These are phyloP conservation scores for Phytopythium kandeliae DNA, from an alignment of 352 stramenopile species.

Conservation along the genomic window DNA sequence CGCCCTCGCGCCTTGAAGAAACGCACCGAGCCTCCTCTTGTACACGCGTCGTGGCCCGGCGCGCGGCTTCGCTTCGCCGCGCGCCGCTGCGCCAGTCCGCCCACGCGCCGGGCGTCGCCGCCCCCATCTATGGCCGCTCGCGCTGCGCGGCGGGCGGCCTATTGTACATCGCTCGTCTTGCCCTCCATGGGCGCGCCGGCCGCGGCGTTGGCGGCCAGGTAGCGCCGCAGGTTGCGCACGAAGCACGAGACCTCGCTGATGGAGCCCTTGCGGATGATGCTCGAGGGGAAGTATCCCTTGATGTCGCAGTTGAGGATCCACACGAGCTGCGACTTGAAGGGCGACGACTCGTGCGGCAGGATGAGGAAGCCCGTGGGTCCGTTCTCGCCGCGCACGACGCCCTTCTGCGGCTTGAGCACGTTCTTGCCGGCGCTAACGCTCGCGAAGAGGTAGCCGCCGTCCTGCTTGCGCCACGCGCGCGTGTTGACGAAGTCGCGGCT, in stretches of 20 bases:
- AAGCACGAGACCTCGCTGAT: slow-evolving; percentile 77
- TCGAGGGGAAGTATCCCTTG: slow-evolving; percentile 79
- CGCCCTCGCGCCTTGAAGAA: not conserved
- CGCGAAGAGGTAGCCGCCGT: slow-evolving; percentile 65
- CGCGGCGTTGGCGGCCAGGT: slow-evolving; percentile 45
- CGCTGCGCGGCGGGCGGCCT: not conserved
- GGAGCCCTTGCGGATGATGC: slow-evolving; percentile 74
- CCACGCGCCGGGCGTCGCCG: not conserved
- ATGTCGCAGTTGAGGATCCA: slow-evolving; percentile 86
- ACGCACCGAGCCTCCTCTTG: too few species aligned
- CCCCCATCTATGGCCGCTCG: not conserved
- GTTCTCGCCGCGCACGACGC: slow-evolving; percentile 74
- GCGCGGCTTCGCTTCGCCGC: slow-evolving; percentile 2
- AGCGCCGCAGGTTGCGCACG: slow-evolving; percentile 69
- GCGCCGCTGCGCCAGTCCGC: not conserved
- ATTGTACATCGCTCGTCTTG: slow-evolving; percentile 18
- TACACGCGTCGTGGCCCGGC: slow-evolving; percentile 5
- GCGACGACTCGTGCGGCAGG: slow-evolving; percentile 60
- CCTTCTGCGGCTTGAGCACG: slow-evolving; percentile 60
- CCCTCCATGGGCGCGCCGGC: slow-evolving; percentile 9
- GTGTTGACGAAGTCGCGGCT: slow-evolving; percentile 82
- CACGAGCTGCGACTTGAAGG: slow-evolving; percentile 73
- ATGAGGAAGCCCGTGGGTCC: slow-evolving; percentile 71
- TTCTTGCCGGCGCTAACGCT: slow-evolving; percentile 67
- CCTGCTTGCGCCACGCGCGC: slow-evolving; percentile 63